A percentile compares a stretch with the other conserved stretches of the same genome.
Conservation (phyloP, 306 rosid species). For the Trifolium repens region DNA sequence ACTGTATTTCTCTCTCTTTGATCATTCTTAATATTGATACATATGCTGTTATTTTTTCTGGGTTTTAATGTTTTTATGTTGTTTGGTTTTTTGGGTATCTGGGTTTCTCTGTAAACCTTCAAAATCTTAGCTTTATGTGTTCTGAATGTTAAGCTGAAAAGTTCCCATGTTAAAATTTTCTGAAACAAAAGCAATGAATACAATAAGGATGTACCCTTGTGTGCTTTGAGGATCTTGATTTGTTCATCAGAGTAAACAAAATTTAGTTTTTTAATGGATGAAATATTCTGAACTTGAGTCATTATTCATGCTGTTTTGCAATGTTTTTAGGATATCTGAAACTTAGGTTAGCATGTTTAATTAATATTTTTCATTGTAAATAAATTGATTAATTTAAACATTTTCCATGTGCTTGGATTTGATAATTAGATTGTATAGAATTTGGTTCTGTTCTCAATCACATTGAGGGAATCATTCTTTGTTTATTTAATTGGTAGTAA, state of each 20-base stretch:
- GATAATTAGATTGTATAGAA: conserved; percentile 18
- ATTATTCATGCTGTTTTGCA: not conserved
- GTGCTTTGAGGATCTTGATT: conserved; percentile 32
- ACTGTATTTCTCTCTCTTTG: too few relatives aligned
- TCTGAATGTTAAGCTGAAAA: not conserved
- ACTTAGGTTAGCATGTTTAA: conserved; percentile 31
- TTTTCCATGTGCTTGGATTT: conserved; percentile 31
- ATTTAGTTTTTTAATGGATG: conserved; percentile 27
- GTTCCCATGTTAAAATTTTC: not conserved
- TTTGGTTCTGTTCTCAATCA: conserved; percentile 19
- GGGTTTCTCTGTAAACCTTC: not conserved
- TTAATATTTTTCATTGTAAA: conserved; percentile 17
- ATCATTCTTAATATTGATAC: too few relatives aligned
- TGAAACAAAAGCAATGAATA: not conserved
- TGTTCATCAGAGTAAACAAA: conserved; percentile 9
- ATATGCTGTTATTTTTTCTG: not conserved
- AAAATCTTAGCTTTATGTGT: not conserved
- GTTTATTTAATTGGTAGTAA: not conserved
- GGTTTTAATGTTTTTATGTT: not conserved
- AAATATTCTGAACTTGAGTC: conserved; percentile 34
- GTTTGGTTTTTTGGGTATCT: not conserved
- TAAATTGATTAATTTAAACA: conserved; percentile 21
- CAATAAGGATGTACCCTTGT: not conserved
- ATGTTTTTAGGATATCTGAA: conserved; percentile 32
- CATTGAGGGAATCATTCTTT: conserved; percentile 26